Evolutionary conservation across 1,284 basidiomycete species (phyloP).

Genomic region (Gymnopus androsaceus): DNA sequence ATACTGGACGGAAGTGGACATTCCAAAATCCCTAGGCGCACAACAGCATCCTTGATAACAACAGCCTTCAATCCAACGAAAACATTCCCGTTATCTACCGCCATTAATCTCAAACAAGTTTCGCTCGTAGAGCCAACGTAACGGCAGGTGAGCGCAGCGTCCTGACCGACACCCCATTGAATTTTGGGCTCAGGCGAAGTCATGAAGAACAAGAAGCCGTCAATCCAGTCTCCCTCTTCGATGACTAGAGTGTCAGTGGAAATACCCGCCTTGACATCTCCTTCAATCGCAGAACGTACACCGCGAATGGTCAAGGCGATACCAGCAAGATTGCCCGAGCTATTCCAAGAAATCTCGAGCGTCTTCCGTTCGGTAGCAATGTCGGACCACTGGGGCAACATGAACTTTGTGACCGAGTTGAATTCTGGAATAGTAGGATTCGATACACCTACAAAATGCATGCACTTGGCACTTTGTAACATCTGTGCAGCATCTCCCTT

Average conservation of each 20-base stretch:
- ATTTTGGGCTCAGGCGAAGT: neutral
- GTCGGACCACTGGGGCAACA: slow-evolving; percentile 1
- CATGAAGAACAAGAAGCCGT: slow-evolving; percentile 1
- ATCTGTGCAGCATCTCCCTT: neutral
- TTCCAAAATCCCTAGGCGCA: neutral
- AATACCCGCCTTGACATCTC: neutral
- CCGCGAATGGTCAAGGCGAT: neutral
- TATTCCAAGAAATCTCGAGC: neutral
- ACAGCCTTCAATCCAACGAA: neutral
- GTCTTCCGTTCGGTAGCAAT: neutral
- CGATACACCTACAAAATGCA: neutral
- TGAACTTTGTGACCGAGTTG: neutral
- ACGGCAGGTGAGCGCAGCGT: neutral
- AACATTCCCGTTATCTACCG: neutral
- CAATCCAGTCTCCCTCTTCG: neutral
- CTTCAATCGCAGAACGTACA: neutral
- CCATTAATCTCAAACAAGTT: neutral
- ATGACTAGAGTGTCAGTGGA: neutral
- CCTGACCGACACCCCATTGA: neutral
- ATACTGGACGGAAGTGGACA: neutral
- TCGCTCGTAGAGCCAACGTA: neutral
- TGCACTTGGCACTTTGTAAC: neutral
- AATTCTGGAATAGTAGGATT: neutral
- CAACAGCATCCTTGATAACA: neutral
- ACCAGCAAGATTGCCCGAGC: neutral